These are phyloP conservation scores for Mycena maculata DNA, from an alignment of 768 basidiomycete species.

Conservation along the genomic window DNA sequence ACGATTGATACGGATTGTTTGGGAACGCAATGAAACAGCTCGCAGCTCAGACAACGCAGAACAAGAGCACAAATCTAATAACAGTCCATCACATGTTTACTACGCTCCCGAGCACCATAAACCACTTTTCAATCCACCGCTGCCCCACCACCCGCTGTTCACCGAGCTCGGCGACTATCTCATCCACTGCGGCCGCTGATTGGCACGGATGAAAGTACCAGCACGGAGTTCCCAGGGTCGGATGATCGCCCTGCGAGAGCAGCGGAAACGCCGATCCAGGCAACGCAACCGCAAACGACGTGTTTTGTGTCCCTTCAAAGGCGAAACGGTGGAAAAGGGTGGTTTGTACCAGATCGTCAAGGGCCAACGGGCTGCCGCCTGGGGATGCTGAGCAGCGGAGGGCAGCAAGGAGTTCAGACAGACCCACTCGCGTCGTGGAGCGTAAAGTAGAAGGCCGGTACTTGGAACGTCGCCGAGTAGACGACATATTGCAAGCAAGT, in stretches of 20 bases:
- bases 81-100: constrained; percentile 58
- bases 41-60: neutral
- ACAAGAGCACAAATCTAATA: neutral
- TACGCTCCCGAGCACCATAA: constrained; percentile 76
- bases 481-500: constrained; percentile 74
- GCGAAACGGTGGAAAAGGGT: constrained; percentile 67
- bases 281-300: constrained; percentile 65
- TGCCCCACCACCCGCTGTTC: constrained; percentile 48
- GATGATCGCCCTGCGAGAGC: constrained; percentile 90
- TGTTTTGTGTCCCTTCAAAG: constrained; percentile 56
- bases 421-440: constrained; percentile 76
- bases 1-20: constrained; percentile 18
- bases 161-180: constrained; percentile 68
- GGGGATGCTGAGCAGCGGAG: constrained; percentile 32
- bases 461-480: constrained; percentile 82
- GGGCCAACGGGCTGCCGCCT: constrained; percentile 75
- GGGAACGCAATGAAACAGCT: neutral
- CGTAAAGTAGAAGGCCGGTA: constrained; percentile 88
- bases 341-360: constrained; percentile 67
- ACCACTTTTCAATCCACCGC: constrained; percentile 85
- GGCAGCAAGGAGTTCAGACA: constrained; percentile 15
- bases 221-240: constrained; percentile 74
- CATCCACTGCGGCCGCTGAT: constrained; percentile 71
- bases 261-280: constrained; percentile 73
- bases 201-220: constrained; percentile 95